Evolutionary conservation across 495 filamentous ascomycete species (phyloP).

Genomic region (Aspergillus funiculosus): DNA sequence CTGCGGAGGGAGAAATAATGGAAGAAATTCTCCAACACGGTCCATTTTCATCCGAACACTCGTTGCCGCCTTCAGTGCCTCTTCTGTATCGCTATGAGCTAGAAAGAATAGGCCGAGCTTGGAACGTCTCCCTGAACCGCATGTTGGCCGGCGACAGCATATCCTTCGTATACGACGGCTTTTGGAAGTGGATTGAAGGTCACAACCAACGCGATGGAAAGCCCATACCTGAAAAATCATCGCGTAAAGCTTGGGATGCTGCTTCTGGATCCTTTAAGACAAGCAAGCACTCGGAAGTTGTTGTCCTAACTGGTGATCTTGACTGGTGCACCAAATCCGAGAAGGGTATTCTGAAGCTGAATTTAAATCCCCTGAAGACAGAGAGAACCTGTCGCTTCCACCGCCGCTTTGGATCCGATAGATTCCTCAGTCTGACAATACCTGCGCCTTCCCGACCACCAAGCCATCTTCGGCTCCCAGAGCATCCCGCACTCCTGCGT

Average conservation of each 20-base stretch:
- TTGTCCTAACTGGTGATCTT: slow-evolving; percentile 39
- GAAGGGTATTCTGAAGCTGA: slow-evolving; percentile 37
- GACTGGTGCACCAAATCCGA: slow-evolving; percentile 34
- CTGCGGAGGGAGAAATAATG: slow-evolving; percentile 24
- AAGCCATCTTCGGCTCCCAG: slow-evolving; percentile 21
- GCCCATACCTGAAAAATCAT: slow-evolving; percentile 35
- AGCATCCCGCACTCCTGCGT: slow-evolving; percentile 26
- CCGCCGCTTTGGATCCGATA: slow-evolving; percentile 44
- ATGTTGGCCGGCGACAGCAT: slow-evolving; percentile 28
- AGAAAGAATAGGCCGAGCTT: slow-evolving; percentile 34
- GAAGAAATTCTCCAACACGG: slow-evolving; percentile 25
- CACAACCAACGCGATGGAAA: slow-evolving; percentile 28
- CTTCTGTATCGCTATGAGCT: slow-evolving; percentile 44
- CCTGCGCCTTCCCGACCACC: slow-evolving; percentile 36
- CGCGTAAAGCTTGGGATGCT: slow-evolving; percentile 38
- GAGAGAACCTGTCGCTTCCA: slow-evolving; percentile 44
- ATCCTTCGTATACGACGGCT: slow-evolving; percentile 27
- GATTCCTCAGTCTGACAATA: slow-evolving; percentile 41
- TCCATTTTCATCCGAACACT: slow-evolving; percentile 30
- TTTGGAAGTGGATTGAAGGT: slow-evolving; percentile 36
- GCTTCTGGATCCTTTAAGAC: slow-evolving; percentile 32
- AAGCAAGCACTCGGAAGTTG: slow-evolving; percentile 34
- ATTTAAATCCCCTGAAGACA: slow-evolving; percentile 37
- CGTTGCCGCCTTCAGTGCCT: slow-evolving; percentile 27
- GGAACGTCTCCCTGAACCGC: slow-evolving; percentile 28